A percentile compares a stretch with the other conserved stretches of the same genome.
Conservation (phyloP, 2,329 filamentous ascomycete species). For the Colletotrichum tofieldiae region DNA sequence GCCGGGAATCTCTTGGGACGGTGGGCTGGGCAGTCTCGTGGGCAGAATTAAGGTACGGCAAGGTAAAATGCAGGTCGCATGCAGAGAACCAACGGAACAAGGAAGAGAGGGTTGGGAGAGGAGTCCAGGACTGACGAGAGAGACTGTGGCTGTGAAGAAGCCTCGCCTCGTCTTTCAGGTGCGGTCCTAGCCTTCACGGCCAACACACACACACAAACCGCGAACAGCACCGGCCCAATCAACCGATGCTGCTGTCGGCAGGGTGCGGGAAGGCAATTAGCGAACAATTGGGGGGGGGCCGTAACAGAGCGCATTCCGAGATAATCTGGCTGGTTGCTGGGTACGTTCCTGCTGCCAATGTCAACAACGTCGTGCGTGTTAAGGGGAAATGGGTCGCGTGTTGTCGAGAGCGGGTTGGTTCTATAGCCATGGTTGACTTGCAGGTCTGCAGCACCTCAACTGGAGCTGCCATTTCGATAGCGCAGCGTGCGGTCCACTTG, state of each 20-base stretch:
- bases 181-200: not conserved
- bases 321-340: not conserved
- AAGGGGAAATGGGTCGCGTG: constrained; percentile 34
- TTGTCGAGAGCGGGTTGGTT: constrained; percentile 6
- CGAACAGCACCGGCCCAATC: not conserved
- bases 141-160: constrained; percentile 18
- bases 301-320: not conserved
- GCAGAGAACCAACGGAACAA: constrained; percentile 3
- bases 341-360: constrained; percentile 4
- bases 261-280: constrained; percentile 15
- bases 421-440: constrained; percentile 26
- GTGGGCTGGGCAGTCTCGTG: constrained; percentile 18
- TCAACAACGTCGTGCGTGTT: constrained; percentile 35
- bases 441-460: constrained; percentile 1
- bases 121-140: not conserved
- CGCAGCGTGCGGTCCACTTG: not conserved
- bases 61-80: constrained; percentile 1
- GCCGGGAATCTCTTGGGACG: constrained; percentile 8
- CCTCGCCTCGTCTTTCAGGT: constrained; percentile 15
- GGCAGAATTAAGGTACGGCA: constrained; percentile 13
- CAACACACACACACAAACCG: not conserved
- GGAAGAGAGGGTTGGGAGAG: not conserved
- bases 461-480: constrained; percentile 1
- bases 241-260: not conserved
- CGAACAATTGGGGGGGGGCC: not conserved